Percentiles rank a stretch among this genome's conserved stretches.
Evolutionary conservation across 139 green algal species (phyloP).

Genomic region (Asterochloris erici): DNA sequence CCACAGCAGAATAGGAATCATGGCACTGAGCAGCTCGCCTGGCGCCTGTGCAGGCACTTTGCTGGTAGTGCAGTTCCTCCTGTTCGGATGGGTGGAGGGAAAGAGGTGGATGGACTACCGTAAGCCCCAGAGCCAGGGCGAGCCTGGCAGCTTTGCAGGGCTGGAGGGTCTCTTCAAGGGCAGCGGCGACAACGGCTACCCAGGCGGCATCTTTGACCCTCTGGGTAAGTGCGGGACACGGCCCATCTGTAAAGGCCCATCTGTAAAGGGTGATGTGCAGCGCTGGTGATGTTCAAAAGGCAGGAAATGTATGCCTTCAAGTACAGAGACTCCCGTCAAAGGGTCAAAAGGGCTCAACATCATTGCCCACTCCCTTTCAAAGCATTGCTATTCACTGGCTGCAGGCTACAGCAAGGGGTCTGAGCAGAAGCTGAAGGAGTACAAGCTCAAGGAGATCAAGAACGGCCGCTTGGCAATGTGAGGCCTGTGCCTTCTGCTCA

Average conservation of each 20-base stretch:
- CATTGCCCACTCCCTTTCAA: no score
- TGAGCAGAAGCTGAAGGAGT: conserved; percentile 28
- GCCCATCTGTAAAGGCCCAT: no score
- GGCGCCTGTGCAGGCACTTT: conserved; percentile 37
- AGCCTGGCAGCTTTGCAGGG: conserved; percentile 69
- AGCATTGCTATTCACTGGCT: no score
- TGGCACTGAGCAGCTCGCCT: no score
- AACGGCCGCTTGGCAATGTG: conserved; percentile 82
- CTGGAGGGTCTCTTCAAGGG: conserved; percentile 47
- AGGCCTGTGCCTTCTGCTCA: neutral
- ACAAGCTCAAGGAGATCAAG: conserved; percentile 92
- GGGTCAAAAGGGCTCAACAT: no score
- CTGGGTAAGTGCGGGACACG: conserved; percentile 29
- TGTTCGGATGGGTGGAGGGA: conserved; percentile 81
- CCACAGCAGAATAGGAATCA: no score
- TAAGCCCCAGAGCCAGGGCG: conserved; percentile 72
- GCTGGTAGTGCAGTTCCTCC: conserved; percentile 66
- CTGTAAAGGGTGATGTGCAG: no score
- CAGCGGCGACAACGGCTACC: conserved; percentile 68
- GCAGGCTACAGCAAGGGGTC: neutral
- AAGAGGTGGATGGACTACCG: conserved; percentile 82
- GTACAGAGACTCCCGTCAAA: no score
- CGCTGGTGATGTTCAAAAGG: no score
- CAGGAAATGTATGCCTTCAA: no score
- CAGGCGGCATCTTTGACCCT: conserved; percentile 68